Evolutionary conservation across 768 basidiomycete genomes (phyloP), one percentile per base, ranked within the genome.

Genomic region (Chalciporus piperatus): DNA sequence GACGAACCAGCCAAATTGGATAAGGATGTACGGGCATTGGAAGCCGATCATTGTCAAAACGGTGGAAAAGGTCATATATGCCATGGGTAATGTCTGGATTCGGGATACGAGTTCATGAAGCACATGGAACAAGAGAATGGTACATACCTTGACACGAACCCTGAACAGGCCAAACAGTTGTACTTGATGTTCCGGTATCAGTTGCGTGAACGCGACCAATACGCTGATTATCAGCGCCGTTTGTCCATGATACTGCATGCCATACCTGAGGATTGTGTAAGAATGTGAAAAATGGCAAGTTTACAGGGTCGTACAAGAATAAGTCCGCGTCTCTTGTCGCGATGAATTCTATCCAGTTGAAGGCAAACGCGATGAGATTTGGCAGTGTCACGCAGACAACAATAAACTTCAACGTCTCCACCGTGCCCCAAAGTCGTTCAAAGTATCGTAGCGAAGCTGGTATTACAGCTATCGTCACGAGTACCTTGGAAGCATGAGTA

Each of bases 1-100:
- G 8, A 94, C 89, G 50, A 97, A 87, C 93, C 96, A 99, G n/a
- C 96, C 97, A 67, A 98, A 99, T 65, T 99, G 97, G 57, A 98
- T 94, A 63, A 94, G 73, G 45, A 95, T 92, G 76, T 84, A 96
- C 14, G 92, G 93, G 51, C 84, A 87, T 66, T 93, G 93, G 72
- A 86, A 86, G 19, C 92, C 93, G 41, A 93, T 52, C 43, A 96
- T 58, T 56, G 85, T 87, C 72, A 92, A 76, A 23, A 97, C 79
- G 53, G 89, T 92, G 10, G 95, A 98, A 50, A 98, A 70, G 2
- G 90, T 87, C 52, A 98, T 79, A 70, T 98, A 93, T 30, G 85
- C 83, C 86, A 98, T 97, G n/a, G 96, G 96, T 27, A 98, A 71
- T 8, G 79, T 83, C 95, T 98, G 64, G n/a, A 48, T 32, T 38